Evolutionary conservation across 805 yeast genomes (phyloP).

Genomic region (Isabelozyma gotoi): DNA sequence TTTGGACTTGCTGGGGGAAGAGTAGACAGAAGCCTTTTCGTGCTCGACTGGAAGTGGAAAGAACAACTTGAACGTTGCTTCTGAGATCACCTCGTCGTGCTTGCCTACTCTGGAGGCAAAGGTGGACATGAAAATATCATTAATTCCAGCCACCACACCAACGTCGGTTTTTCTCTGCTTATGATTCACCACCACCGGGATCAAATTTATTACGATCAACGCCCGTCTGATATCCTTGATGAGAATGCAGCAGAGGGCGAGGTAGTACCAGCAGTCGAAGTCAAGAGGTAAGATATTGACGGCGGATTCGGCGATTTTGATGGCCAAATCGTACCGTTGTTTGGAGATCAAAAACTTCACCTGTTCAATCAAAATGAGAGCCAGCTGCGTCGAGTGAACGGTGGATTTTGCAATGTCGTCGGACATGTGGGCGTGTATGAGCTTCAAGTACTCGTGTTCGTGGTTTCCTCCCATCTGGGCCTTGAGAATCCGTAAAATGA

Average conservation of each 20-base stretch:
- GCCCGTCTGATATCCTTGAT: conserved; percentile 58
- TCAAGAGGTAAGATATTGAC: conserved; percentile 73
- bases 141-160: conserved; percentile 20
- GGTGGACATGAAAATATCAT: conserved; percentile 22
- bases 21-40: too few relatives aligned
- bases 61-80: conserved; percentile 22
- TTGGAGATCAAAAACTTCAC: conserved; percentile 61
- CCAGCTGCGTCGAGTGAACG: conserved; percentile 46
- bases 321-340: conserved; percentile 53
- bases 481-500: conserved; percentile 23
- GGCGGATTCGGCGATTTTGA: conserved; percentile 56
- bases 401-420: conserved; percentile 1
- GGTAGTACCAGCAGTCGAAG: conserved; percentile 67
- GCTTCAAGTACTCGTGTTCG: conserved; percentile 20
- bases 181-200: conserved; percentile 62
- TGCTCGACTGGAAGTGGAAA: conserved; percentile 25
- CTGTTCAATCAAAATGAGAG: conserved; percentile 60
- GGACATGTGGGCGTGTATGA: conserved; percentile 18
- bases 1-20: neutral
- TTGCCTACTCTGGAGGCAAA: conserved; percentile 16
- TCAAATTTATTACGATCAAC: conserved; percentile 64
- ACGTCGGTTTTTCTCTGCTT: conserved; percentile 31
- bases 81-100: conserved; percentile 25
- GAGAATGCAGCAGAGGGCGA: conserved; percentile 61
- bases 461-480: conserved; percentile 18